Percentiles rank a stretch among this genome's conserved stretches.
Evolutionary conservation across 345 rosid species (phyloP).

Genomic region (Salix udensis): DNA sequence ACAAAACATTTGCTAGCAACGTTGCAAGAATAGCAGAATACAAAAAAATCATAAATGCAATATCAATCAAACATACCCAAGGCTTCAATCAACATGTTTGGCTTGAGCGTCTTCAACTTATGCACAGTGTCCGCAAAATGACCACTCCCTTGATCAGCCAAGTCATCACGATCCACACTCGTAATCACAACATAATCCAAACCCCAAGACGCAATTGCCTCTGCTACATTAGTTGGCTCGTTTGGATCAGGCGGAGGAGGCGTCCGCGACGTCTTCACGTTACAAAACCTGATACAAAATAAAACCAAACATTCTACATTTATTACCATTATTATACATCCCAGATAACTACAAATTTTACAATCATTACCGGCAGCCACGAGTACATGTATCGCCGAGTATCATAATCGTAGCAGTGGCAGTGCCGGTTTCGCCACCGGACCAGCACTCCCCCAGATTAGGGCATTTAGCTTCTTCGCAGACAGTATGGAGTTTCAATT

Average conservation of each 20-base stretch:
- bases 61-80: constrained; percentile 48
- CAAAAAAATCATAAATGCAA: background rate
- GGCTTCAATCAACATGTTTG: constrained; percentile 84
- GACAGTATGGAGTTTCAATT: constrained; percentile 91
- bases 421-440: constrained; percentile 97
- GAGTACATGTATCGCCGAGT: constrained; percentile 91
- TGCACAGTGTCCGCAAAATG: constrained; percentile 77
- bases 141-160: constrained; percentile 80
- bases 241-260: constrained; percentile 93
- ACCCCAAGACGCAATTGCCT: constrained; percentile 98
- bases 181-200: constrained; percentile 89
- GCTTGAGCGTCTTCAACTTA: constrained; percentile 79
- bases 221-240: constrained; percentile 86
- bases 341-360: background rate
- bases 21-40: background rate
- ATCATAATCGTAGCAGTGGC: constrained; percentile 98
- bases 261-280: constrained; percentile 90
- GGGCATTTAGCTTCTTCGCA: constrained; percentile 98
- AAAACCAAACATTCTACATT: background rate
- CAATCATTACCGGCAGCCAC: constrained; percentile 73
- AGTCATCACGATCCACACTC: constrained; percentile 88
- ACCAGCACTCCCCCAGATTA: constrained; percentile 96
- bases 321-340: background rate
- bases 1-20: constrained; percentile 4
- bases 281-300: constrained; percentile 57